Conservation (phyloP, 1,284 basidiomycete species). For the Puccinia triticina region DNA sequence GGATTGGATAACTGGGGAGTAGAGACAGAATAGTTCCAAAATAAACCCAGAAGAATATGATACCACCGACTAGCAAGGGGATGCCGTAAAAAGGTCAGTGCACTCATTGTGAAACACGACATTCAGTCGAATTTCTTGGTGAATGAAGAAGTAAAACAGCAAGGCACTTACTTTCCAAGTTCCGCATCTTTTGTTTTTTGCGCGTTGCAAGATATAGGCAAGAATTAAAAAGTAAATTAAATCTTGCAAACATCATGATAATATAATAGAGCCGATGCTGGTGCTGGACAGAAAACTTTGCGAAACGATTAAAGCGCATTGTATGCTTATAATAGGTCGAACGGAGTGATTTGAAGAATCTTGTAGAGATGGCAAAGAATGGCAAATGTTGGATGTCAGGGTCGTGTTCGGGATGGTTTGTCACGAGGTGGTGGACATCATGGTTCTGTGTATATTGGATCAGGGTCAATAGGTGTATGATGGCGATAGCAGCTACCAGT, state of each 20-base stretch:
- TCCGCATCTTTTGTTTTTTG: conserved; percentile 58
- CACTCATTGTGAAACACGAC: too few relatives aligned
- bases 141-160: too few relatives aligned
- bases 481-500: neutral
- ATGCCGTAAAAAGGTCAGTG: neutral
- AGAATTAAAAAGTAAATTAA: conserved; percentile 91
- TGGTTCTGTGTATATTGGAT: conserved; percentile 71
- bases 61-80: conserved; percentile 64
- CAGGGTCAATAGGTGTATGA: conserved; percentile 26
- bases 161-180: conserved; percentile 24
- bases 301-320: conserved; percentile 76
- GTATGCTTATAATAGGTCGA: conserved; percentile 93
- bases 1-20: conserved; percentile 70
- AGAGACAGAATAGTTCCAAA: conserved; percentile 69
- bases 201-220: conserved; percentile 74
- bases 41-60: conserved; percentile 80
- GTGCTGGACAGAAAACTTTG: neutral
- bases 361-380: conserved; percentile 89
- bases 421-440: conserved; percentile 94
- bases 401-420: conserved; percentile 95
- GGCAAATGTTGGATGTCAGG: conserved; percentile 89
- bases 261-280: conserved; percentile 88
- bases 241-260: conserved; percentile 85
- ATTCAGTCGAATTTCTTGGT: too few relatives aligned
- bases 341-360: conserved; percentile 82